Evolutionary conservation across 768 basidiomycete genomes (phyloP).

Genomic region (Nidula microcarpa): DNA sequence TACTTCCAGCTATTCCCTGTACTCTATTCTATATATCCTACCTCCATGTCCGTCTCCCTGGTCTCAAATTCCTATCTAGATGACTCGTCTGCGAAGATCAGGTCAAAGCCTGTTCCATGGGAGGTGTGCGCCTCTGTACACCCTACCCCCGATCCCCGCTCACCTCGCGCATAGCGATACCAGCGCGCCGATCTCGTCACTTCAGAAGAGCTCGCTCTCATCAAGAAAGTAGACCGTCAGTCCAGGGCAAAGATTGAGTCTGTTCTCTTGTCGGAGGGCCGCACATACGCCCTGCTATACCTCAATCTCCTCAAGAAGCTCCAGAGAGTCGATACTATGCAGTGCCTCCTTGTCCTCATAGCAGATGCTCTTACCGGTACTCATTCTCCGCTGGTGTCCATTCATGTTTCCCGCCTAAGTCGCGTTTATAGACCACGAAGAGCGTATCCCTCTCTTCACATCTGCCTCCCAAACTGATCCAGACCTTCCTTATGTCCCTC

Average conservation of each 20-base stretch:
- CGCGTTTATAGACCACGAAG: constrained; percentile 70
- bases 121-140: constrained; percentile 54
- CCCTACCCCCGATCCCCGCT: constrained; percentile 4
- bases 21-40: constrained; percentile 4
- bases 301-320: constrained; percentile 84
- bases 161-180: constrained; percentile 63
- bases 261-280: constrained; percentile 77
- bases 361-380: constrained; percentile 83
- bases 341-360: constrained; percentile 81
- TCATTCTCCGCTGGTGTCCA: constrained; percentile 11
- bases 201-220: constrained; percentile 77
- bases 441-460: constrained; percentile 76
- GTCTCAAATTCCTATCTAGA: constrained; percentile 84
- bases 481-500: constrained; percentile 75
- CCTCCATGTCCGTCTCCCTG: constrained; percentile 66
- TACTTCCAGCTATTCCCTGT: constrained; percentile 1
- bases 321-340: constrained; percentile 82
- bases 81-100: constrained; percentile 83
- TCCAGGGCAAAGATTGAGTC: constrained; percentile 71
- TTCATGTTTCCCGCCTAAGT: background rate
- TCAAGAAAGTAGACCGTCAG: constrained; percentile 90
- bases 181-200: constrained; percentile 91
- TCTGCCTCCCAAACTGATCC: constrained; percentile 60
- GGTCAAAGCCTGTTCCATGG: constrained; percentile 92
- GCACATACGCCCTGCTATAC: constrained; percentile 83